phyloP scores from a whole-genome alignment of 2,329 filamentous ascomycete genomes.

The Trichoderma sp. region DNA sequence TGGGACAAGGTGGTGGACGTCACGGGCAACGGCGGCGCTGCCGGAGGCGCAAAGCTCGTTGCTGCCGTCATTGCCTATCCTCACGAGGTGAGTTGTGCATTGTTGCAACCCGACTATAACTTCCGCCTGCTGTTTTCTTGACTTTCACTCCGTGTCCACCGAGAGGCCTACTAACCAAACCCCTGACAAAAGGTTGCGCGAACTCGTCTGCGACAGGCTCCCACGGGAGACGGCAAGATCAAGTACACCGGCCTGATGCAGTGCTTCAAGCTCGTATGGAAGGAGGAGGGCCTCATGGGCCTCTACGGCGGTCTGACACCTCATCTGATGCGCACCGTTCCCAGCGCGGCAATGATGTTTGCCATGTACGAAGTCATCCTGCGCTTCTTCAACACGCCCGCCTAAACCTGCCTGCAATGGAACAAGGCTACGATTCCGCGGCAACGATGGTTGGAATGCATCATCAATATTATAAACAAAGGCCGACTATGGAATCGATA shows the following conservation, averaged over 20 bases:
- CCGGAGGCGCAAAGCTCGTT: slow-evolving; percentile 82
- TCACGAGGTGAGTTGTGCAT: slow-evolving; percentile 68
- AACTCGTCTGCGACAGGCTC: slow-evolving; percentile 82
- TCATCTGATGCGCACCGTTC: slow-evolving; percentile 87
- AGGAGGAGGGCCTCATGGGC: slow-evolving; percentile 82
- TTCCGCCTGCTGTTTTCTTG: background rate
- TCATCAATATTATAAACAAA: too few relatives aligned
- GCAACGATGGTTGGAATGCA: background rate
- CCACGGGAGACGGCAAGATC: slow-evolving; percentile 67
- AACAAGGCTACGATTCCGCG: background rate
- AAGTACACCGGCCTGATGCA: slow-evolving; percentile 90
- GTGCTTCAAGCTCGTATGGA: slow-evolving; percentile 85
- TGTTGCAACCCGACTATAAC: background rate
- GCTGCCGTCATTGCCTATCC: slow-evolving; percentile 87
- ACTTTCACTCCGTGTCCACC: background rate
- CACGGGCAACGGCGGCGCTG: slow-evolving; percentile 77
- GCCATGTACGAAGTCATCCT: slow-evolving; percentile 74
- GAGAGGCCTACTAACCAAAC: background rate
- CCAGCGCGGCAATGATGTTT: slow-evolving; percentile 94
- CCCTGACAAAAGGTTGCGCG: slow-evolving; percentile 64
- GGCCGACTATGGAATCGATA: background rate
- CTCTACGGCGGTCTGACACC: slow-evolving; percentile 91
- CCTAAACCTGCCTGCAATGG: slow-evolving; percentile 32
- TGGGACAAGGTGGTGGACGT: slow-evolving; percentile 78
- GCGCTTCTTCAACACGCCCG: slow-evolving; percentile 48